Evolutionary conservation across 768 basidiomycete species (phyloP).

Genomic region (Leucogyrophana mollusca): DNA sequence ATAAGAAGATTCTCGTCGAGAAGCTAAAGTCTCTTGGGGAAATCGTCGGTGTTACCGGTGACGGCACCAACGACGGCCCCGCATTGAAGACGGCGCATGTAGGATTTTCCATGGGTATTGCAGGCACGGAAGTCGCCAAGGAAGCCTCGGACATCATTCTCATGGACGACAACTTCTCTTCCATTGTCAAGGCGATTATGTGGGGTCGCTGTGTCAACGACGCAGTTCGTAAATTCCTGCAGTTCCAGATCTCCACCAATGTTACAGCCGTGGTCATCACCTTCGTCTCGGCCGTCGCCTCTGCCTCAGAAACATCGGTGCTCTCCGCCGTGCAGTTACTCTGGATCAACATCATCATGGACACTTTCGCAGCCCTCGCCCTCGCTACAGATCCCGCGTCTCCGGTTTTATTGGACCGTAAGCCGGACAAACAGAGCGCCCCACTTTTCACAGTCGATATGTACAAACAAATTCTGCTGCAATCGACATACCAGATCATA

Average conservation of each 20-base stretch:
- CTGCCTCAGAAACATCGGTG: constrained; percentile 74
- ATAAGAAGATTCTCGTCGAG: constrained; percentile 92
- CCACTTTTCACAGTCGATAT: constrained; percentile 91
- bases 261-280: constrained; percentile 95
- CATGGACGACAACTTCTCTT: constrained; percentile 96
- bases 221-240: constrained; percentile 94
- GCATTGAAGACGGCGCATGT: constrained; percentile 95
- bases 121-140: constrained; percentile 98
- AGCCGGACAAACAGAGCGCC: constrained; percentile 86
- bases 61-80: constrained; percentile 97
- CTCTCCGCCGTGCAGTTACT: constrained; percentile 93
- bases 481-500: constrained; percentile 83
- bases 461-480: constrained; percentile 94
- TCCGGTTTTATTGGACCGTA: constrained; percentile 75
- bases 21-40: constrained; percentile 85
- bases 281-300: constrained; percentile 86
- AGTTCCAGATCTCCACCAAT: constrained; percentile 94
- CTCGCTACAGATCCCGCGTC: constrained; percentile 96
- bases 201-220: constrained; percentile 99
- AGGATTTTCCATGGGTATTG: constrained; percentile 95
- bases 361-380: constrained; percentile 96
- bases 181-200: constrained; percentile 96
- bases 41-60: constrained; percentile 94
- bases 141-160: constrained; percentile 98
- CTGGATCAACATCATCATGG: constrained; percentile 99